Evolutionary conservation across 2,329 filamentous ascomycete species (phyloP).

Genomic region (Cordyceps militaris): DNA sequence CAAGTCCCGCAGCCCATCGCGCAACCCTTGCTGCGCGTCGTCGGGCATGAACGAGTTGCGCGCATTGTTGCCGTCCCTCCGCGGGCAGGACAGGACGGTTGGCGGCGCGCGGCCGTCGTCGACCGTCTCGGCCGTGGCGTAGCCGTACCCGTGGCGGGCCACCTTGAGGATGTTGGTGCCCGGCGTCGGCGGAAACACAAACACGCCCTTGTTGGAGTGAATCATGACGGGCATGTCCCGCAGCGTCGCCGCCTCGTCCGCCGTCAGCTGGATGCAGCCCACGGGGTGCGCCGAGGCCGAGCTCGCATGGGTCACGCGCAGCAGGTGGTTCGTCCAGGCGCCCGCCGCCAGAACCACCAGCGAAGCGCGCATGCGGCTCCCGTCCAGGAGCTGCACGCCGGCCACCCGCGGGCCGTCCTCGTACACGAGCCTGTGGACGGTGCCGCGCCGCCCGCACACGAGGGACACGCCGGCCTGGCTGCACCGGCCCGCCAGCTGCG

Average conservation of each 20-base stretch:
- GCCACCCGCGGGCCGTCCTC: slow-evolving; percentile 10
- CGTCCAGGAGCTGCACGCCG: slow-evolving; percentile 24
- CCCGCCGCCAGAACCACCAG: slow-evolving; percentile 60
- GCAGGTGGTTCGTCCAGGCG: slow-evolving; percentile 50
- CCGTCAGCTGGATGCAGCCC: slow-evolving; percentile 55
- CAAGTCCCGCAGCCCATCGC: slow-evolving; percentile 43
- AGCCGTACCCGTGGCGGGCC: slow-evolving; percentile 54
- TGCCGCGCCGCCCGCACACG: slow-evolving; percentile 25
- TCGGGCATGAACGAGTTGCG: slow-evolving; percentile 36
- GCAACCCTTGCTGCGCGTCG: slow-evolving; percentile 47
- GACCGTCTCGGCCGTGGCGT: slow-evolving; percentile 26
- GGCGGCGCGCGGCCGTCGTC: slow-evolving; percentile 16
- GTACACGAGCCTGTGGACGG: slow-evolving; percentile 20
- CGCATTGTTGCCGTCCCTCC: slow-evolving; percentile 29
- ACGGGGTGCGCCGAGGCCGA: slow-evolving; percentile 60
- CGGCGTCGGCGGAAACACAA: slow-evolving; percentile 46
- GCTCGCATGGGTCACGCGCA: slow-evolving; percentile 56
- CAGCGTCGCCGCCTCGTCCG: slow-evolving; percentile 48
- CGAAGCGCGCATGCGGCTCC: slow-evolving; percentile 43
- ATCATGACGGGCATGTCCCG: slow-evolving; percentile 51
- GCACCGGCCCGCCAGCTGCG: slow-evolving; percentile 21
- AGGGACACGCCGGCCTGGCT: slow-evolving; percentile 25
- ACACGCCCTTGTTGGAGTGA: slow-evolving; percentile 47
- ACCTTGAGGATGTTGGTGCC: slow-evolving; percentile 48
- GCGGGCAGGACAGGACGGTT: slow-evolving; percentile 26